phyloP scores from a whole-genome alignment of 1,284 basidiomycete species.

The Omphalotus olearius region DNA sequence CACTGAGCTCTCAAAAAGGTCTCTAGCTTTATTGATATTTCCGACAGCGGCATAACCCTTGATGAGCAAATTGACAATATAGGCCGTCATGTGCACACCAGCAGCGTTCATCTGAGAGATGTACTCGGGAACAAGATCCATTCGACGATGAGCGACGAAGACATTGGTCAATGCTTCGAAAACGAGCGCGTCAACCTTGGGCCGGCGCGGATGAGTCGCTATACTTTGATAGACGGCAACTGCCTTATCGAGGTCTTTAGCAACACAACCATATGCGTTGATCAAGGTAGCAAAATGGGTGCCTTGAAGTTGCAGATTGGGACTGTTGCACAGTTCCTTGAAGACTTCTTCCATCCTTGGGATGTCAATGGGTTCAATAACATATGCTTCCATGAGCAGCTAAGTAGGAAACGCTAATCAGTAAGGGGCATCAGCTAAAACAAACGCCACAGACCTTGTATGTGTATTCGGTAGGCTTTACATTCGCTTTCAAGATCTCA shows the following conservation, averaged over 20 bases:
- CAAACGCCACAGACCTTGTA: constrained; percentile 67
- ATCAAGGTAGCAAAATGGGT: constrained; percentile 93
- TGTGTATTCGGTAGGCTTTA: constrained; percentile 83
- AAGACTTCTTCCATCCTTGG: constrained; percentile 75
- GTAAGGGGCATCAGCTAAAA: constrained; percentile 3
- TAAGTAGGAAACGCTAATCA: constrained; percentile 27
- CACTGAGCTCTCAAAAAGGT: constrained; percentile 82
- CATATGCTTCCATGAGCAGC: constrained; percentile 91
- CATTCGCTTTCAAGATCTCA: constrained; percentile 58
- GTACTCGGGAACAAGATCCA: constrained; percentile 77
- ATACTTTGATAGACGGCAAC: constrained; percentile 81
- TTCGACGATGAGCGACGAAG: constrained; percentile 73
- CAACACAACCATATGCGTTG: constrained; percentile 83
- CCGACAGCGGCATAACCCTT: constrained; percentile 79
- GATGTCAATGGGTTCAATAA: constrained; percentile 84
- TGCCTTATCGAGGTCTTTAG: constrained; percentile 77
- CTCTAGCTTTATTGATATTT: constrained; percentile 66
- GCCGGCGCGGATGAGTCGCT: constrained; percentile 41
- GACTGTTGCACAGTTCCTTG: constrained; percentile 50
- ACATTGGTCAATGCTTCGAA: constrained; percentile 93
- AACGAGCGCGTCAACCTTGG: constrained; percentile 68
- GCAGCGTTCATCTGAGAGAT: constrained; percentile 57
- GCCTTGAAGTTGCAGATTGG: constrained; percentile 62
- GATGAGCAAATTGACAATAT: constrained; percentile 93
- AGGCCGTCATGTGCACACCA: constrained; percentile 89